Evolutionary conservation across 73 alveolate genomes (phyloP), one percentile per base, ranked within the genome.

Genomic region (Diophrys appendiculata): DNA sequence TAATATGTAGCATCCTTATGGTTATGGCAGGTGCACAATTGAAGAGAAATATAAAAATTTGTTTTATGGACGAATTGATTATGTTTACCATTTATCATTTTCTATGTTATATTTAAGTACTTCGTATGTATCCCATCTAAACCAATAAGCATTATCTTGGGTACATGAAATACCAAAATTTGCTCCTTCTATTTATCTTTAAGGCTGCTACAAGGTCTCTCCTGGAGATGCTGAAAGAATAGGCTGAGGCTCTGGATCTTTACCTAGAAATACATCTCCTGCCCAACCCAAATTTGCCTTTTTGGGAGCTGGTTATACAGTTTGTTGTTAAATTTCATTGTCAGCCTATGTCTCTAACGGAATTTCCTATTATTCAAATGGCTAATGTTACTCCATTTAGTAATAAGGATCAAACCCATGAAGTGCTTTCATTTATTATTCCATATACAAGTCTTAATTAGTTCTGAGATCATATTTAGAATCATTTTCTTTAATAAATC

Each of bases 61-160:
- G 8, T 5, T n/a, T 34, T 27, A 27, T 33, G 84, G 81, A 26
- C 64, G 33, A 30, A 73, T 73, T 22, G 13, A 22, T 14, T 75
- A 30, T 2, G 54, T 22, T n/a, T 31, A 11, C 93, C 93, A 86
- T 5, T 28, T 29, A 53, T 64, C 34, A 2, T 34, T 8, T 25
- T 64, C 76, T 18, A 29, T 35, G 26, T 55, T 68, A 34, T 68
- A 73, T 60, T 65, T 80, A 35, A 60, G 68, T 1, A 75, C 83
- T 1, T 80, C 93, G 32, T 70, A 73, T 56, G 81, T 78, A 34
- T 85, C 93, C 93, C 93, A 79, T 65, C 56, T 79, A 32, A 78
- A 86, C 93, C 89, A 80, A 33, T 52, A 65, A 35, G 71, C 71
- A 80, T 77, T 52, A 73, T 69, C 74, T 80, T 29, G 31, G 70